These are phyloP conservation scores for Naegleria lovaniensis DNA, from an alignment of 208 protist species.

Conservation along the genomic window DNA sequence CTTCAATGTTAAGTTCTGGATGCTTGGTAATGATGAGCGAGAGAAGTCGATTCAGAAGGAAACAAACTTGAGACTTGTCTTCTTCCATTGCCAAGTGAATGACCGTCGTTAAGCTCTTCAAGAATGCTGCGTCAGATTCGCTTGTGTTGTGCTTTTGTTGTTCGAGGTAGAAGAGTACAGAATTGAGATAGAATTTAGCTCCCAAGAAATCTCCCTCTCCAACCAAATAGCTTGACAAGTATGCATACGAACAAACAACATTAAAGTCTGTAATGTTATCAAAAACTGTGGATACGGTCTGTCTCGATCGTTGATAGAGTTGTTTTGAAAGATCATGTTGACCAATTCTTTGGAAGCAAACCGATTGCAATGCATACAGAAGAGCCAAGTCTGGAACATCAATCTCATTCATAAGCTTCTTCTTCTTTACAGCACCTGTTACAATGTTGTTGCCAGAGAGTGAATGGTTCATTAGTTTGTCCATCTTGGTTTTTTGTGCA, in stretches of 20 bases:
- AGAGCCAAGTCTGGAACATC: background rate
- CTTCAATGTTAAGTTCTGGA: background rate
- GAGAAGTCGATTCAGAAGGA: background rate
- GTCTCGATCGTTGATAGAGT: conserved; percentile 10
- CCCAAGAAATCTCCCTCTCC: background rate
- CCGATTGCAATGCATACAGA: background rate
- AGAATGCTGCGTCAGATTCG: background rate
- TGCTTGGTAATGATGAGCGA: background rate
- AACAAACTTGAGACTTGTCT: background rate
- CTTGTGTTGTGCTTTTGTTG: background rate
- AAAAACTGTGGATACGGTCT: conserved; percentile 1
- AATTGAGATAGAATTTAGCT: conserved; percentile 18
- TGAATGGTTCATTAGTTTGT: background rate
- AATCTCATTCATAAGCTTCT: background rate
- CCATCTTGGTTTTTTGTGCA: background rate
- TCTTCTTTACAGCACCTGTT: background rate
- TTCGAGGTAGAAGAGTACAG: background rate
- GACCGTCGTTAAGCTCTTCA: background rate
- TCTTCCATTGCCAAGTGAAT: background rate
- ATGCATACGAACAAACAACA: background rate
- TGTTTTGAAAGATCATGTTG: background rate
- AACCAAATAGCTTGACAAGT: background rate
- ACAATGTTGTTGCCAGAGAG: background rate
- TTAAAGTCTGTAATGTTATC: background rate
- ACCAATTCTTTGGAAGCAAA: conserved; percentile 22